phyloP scores from a whole-genome alignment of 2,329 filamentous ascomycete species.

The Xylariaceae sp. region DNA sequence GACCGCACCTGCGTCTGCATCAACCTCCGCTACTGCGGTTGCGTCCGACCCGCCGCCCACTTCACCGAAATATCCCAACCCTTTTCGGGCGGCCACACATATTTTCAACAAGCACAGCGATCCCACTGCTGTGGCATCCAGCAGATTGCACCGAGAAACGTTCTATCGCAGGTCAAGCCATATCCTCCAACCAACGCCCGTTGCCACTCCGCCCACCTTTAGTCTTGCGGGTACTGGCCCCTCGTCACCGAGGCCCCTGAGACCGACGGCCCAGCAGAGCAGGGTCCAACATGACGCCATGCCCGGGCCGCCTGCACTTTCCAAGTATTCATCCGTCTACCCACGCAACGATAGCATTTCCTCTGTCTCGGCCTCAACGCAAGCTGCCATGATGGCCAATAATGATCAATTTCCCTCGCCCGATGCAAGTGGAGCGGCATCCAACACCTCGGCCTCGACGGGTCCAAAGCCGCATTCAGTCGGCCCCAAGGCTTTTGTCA shows the following conservation, averaged over 20 bases:
- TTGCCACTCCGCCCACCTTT: conserved; percentile 7
- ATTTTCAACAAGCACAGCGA: conserved; percentile 10
- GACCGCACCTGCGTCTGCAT: conserved; percentile 9
- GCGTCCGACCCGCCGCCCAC: conserved; percentile 10
- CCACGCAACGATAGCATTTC: conserved; percentile 43
- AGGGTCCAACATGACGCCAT: conserved; percentile 19
- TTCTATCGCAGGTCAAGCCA: conserved; percentile 12
- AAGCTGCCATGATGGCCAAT: conserved; percentile 43
- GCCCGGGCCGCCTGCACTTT: conserved; percentile 13
- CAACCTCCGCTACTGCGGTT: background rate
- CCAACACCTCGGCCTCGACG: conserved; percentile 21
- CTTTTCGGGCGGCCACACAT: conserved; percentile 2
- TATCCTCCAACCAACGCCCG: conserved; percentile 4
- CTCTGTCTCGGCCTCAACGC: conserved; percentile 41
- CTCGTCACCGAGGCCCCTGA: conserved; percentile 11
- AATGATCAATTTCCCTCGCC: conserved; percentile 39
- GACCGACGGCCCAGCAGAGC: conserved; percentile 10
- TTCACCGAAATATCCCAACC: conserved; percentile 11
- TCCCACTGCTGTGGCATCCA: conserved; percentile 6
- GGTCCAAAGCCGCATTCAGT: conserved; percentile 19
- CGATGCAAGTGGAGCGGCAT: conserved; percentile 34
- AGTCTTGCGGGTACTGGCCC: conserved; percentile 4
- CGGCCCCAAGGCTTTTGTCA: conserved; percentile 53
- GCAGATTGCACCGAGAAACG: conserved; percentile 15
- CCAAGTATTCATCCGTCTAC: conserved; percentile 29